phyloP scores from a whole-genome alignment of 2,329 filamentous ascomycete species.

The Thielaviopsis musarum region DNA sequence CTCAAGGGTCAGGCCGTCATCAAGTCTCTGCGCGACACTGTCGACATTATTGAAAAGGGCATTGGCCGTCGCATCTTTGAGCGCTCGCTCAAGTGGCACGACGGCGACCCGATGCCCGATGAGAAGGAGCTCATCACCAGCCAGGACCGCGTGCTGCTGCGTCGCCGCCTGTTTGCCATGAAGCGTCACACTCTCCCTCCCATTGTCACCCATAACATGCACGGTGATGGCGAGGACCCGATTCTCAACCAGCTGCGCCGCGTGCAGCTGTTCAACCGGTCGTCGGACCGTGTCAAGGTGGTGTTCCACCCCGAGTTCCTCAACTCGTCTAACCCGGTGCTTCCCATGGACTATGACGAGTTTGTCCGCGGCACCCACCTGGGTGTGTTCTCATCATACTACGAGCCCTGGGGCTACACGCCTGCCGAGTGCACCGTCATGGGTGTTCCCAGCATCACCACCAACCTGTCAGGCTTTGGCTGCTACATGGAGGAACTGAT shows the following conservation, averaged over 20 bases:
- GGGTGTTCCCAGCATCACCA: slow-evolving; percentile 96
- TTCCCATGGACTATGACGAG: slow-evolving; percentile 94
- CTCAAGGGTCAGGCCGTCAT: slow-evolving; percentile 94
- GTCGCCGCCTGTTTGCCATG: slow-evolving; percentile 88
- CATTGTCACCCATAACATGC: slow-evolving; percentile 98
- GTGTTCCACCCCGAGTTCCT: slow-evolving; percentile 97
- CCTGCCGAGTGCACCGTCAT: slow-evolving; percentile 97
- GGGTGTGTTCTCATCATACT: slow-evolving; percentile 93
- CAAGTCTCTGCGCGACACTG: slow-evolving; percentile 85
- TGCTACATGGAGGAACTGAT: slow-evolving; percentile 99
- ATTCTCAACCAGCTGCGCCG: slow-evolving; percentile 90
- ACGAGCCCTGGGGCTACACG: slow-evolving; percentile 98
- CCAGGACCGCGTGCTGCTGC: slow-evolving; percentile 82
- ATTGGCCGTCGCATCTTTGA: slow-evolving; percentile 92
- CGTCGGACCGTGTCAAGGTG: slow-evolving; percentile 87
- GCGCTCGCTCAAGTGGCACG: slow-evolving; percentile 85
- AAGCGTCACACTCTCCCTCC: slow-evolving; percentile 80
- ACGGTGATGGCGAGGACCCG: slow-evolving; percentile 83
- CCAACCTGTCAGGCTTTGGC: slow-evolving; percentile 91
- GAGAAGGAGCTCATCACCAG: slow-evolving; percentile 90
- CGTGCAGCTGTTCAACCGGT: slow-evolving; percentile 94
- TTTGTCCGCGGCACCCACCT: slow-evolving; percentile 95
- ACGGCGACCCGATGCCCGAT: slow-evolving; percentile 82
- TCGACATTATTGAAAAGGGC: slow-evolving; percentile 80
- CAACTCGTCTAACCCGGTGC: slow-evolving; percentile 84